Percentiles rank a stretch among this genome's conserved stretches.
These are phyloP conservation scores for Rhodotorula diobovata DNA, from an alignment of 768 basidiomycete genomes.

Conservation along the genomic window DNA sequence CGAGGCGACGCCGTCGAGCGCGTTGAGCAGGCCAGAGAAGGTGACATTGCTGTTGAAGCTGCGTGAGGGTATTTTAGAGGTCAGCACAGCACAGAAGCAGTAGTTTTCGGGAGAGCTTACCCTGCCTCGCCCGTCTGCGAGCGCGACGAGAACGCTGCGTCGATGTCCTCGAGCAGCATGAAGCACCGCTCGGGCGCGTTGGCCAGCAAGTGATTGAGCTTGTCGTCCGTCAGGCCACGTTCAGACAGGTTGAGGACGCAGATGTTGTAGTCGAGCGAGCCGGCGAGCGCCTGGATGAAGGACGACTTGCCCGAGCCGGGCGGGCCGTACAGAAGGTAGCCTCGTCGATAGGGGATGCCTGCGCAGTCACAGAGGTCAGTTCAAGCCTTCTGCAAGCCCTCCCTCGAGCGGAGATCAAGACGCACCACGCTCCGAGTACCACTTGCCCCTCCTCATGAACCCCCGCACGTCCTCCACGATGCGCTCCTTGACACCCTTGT, in stretches of 20 bases:
- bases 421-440: slow-evolving; percentile 92
- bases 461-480: slow-evolving; percentile 74
- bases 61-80: background rate
- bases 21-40: slow-evolving; percentile 95
- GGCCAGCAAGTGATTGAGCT: slow-evolving; percentile 84
- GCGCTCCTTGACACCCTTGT: slow-evolving; percentile 71
- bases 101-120: slow-evolving; percentile 56
- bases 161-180: slow-evolving; percentile 94
- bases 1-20: slow-evolving; percentile 93
- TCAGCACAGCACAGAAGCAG: background rate
- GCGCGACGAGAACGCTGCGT: slow-evolving; percentile 92
- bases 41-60: slow-evolving; percentile 94
- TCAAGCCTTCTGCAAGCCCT: no score
- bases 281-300: slow-evolving; percentile 95
- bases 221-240: slow-evolving; percentile 92
- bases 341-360: slow-evolving; percentile 96
- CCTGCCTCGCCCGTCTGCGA: slow-evolving; percentile 87
- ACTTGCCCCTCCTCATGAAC: slow-evolving; percentile 75
- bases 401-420: no score
- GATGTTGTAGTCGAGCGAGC: slow-evolving; percentile 86
- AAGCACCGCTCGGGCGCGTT: slow-evolving; percentile 89
- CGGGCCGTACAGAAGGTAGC: slow-evolving; percentile 90
- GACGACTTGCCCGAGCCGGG: slow-evolving; percentile 98
- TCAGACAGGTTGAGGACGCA: slow-evolving; percentile 93
- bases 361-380: background rate